Evolutionary conservation across 495 filamentous ascomycete genomes (phyloP).

Genomic region (Hyaloscypha bicolor): DNA sequence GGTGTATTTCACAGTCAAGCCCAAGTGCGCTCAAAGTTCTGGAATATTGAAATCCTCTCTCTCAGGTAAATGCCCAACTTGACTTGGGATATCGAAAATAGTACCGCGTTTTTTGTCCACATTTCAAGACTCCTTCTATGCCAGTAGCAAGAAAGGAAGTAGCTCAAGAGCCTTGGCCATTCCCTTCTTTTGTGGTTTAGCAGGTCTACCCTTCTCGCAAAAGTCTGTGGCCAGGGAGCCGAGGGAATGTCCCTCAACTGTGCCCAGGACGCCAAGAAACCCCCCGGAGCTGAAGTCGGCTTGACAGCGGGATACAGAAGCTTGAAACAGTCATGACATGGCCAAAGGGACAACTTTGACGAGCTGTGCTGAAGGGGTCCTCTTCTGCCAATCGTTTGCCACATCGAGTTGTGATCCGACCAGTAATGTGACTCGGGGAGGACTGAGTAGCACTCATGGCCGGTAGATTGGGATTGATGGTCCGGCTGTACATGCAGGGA

Average conservation of each 20-base stretch:
- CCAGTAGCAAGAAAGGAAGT: not conserved
- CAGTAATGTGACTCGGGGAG: not conserved
- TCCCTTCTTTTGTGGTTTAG: no score
- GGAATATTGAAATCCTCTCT: no score
- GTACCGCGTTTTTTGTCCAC: no score
- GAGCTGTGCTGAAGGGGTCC: not conserved
- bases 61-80: no score
- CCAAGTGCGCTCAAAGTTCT: no score
- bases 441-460: not conserved
- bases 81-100: no score
- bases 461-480: not conserved
- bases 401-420: not conserved
- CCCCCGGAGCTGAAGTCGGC: not conserved
- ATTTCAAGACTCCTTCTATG: not conserved
- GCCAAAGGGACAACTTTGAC: not conserved
- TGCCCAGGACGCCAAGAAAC: not conserved
- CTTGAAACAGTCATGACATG: not conserved
- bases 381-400: not conserved
- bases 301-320: not conserved
- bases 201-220: no score
- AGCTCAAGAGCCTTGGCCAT: not conserved
- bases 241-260: not conserved
- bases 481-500: not conserved
- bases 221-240: no score
- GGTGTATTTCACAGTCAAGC: no score